phyloP scores from a whole-genome alignment of 164 flowering plant species.

The Liquidambar formosana region DNA sequence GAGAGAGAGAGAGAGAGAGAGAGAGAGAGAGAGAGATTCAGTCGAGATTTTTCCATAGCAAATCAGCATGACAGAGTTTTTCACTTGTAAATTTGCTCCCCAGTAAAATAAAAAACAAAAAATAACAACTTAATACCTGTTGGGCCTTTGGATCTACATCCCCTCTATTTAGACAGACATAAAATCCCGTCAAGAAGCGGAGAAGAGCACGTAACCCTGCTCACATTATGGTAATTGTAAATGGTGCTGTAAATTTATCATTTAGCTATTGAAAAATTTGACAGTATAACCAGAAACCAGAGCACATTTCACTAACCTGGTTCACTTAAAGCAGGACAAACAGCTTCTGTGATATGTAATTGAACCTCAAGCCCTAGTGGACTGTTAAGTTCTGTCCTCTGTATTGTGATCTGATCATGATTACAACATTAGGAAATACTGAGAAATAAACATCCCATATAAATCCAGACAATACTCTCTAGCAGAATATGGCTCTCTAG shows the following conservation, averaged over 20 bases:
- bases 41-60: not conserved
- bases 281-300: not conserved
- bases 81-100: not conserved
- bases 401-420: slow-evolving; percentile 78
- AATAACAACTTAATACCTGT: slow-evolving; percentile 46
- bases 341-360: slow-evolving; percentile 84
- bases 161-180: slow-evolving; percentile 91
- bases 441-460: not conserved
- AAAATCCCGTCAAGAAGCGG: slow-evolving; percentile 91
- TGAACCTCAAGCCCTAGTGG: slow-evolving; percentile 97
- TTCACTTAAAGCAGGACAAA: slow-evolving; percentile 95
- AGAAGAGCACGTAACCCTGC: slow-evolving; percentile 96
- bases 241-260: not conserved
- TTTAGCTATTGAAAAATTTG: not conserved
- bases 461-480: not conserved
- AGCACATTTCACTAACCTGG: slow-evolving; percentile 55
- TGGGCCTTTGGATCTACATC: slow-evolving; percentile 78
- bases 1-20: slow-evolving; percentile 5
- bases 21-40: not conserved
- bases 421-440: slow-evolving; percentile 5
- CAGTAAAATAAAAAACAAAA: not conserved
- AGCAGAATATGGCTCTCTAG: not conserved
- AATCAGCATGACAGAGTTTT: not conserved
- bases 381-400: slow-evolving; percentile 80
- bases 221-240: slow-evolving; percentile 13